phyloP scores from a whole-genome alignment of 73 alveolate genomes.

The Paramecium biaurelia region DNA sequence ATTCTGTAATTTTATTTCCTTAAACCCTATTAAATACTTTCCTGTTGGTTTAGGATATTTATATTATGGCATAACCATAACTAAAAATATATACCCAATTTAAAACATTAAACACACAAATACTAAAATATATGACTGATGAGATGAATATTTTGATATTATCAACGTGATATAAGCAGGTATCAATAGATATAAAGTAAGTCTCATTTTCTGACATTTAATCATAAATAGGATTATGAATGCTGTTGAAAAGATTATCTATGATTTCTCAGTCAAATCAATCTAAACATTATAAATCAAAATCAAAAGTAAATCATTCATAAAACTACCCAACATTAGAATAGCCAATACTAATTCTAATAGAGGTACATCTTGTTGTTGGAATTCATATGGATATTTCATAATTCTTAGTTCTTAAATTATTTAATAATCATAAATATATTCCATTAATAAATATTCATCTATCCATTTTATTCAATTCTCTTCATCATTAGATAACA shows the following conservation, averaged over 20 bases:
- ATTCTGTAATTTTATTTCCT: neutral
- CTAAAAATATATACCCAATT: neutral
- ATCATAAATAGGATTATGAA: neutral
- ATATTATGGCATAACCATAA: slow-evolving; percentile 15
- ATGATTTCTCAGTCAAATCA: neutral
- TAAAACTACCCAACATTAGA: neutral
- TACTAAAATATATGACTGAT: neutral
- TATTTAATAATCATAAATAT: neutral
- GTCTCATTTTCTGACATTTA: neutral
- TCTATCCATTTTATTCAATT: neutral
- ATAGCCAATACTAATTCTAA: neutral
- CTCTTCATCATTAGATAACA: neutral
- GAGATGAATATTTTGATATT: neutral
- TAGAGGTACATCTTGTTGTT: neutral
- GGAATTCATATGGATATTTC: slow-evolving; percentile 29
- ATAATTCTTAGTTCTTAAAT: neutral
- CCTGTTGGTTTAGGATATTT: neutral
- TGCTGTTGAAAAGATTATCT: neutral
- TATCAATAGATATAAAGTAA: neutral
- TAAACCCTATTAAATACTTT: slow-evolving; percentile 13
- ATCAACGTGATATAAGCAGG: neutral
- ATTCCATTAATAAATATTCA: neutral
- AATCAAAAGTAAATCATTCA: neutral
- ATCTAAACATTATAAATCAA: neutral
- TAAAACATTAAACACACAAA: neutral